Evolutionary conservation across 805 yeast species (phyloP), one percentile per base, ranked within the genome.

Genomic region (Jamesozyma hellenica): DNA sequence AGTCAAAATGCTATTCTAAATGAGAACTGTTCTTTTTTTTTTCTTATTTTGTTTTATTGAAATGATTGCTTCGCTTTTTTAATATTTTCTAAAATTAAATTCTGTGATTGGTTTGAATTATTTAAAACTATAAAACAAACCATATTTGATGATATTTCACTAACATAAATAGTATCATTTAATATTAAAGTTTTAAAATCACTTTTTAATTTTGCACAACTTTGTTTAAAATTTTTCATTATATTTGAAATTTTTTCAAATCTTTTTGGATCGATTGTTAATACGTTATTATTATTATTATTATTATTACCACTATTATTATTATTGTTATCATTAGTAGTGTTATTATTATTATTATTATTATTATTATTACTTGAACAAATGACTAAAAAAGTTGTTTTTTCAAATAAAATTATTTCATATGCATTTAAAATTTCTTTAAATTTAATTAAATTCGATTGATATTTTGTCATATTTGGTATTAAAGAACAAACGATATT

Each of bases 171-270:
- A 10, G 58, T 56, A 37, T 66, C 95, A 43, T 81, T 78, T 27
- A 90, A 68, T 15, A 82, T 75, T 36, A 90, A 63, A 35, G 83
- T 79, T 47, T 74, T 79, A 60, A 90, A 85, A 50, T 85, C 88
- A 4, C 95, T 75, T 54, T 95, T 74, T 53, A 90, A 69, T 58
- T 86, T 88, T 38, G 83, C 77, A 33, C 92, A 86, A 49, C 94
- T 82, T 61, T 90, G 96, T 55, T 92, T 87, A 63, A 84, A 90
- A 19, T 94, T 86, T 56, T 90, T 90, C 69, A 90, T 85, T 43
- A 90, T 87, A 58, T 86, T 88, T 18, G 94, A 82, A 18, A 90
- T 87, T 57, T 88, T 90, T 56, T 90, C 97, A 55, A 88, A 90
- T 51, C 97, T 68, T 51, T 90, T 86, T 5, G 96, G 95, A 53